phyloP scores from a whole-genome alignment of 768 basidiomycete genomes.

The Tephrocybe sp. region DNA sequence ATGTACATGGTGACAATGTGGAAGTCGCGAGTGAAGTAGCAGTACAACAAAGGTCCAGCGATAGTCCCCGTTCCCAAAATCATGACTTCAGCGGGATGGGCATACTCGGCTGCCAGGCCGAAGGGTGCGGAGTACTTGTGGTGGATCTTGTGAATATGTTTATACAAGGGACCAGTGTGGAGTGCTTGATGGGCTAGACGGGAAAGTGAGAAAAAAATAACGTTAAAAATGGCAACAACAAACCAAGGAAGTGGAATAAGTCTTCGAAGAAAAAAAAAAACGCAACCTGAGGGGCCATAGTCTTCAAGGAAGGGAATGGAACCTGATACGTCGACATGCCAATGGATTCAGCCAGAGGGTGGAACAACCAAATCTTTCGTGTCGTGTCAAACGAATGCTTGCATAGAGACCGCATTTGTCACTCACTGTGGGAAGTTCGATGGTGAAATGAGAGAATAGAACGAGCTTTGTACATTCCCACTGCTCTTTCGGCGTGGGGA shows the following conservation, averaged over 20 bases:
- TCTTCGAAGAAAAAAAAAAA: slow-evolving; percentile 97
- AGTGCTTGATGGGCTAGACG: slow-evolving; percentile 80
- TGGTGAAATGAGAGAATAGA: slow-evolving; percentile 91
- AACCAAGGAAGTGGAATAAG: slow-evolving; percentile 88
- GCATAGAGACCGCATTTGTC: background rate
- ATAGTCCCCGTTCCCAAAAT: slow-evolving; percentile 94
- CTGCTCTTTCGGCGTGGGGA: slow-evolving; percentile 80
- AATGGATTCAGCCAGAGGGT: slow-evolving; percentile 82
- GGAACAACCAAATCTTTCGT: slow-evolving; percentile 83
- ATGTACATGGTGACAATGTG: slow-evolving; percentile 93
- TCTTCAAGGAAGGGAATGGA: slow-evolving; percentile 76
- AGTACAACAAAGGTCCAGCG: slow-evolving; percentile 84
- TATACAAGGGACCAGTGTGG: slow-evolving; percentile 83
- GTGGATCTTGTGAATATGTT: slow-evolving; percentile 94
- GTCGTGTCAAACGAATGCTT: background rate
- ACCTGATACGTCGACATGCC: slow-evolving; percentile 94
- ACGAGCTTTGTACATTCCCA: slow-evolving; percentile 97
- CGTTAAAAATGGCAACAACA: slow-evolving; percentile 18
- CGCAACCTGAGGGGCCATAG: slow-evolving; percentile 74
- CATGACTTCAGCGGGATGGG: slow-evolving; percentile 94
- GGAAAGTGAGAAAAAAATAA: background rate
- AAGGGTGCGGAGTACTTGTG: slow-evolving; percentile 98
- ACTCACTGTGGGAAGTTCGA: slow-evolving; percentile 86
- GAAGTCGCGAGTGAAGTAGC: slow-evolving; percentile 68
- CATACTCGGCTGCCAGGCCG: slow-evolving; percentile 96